Evolutionary conservation across 225 moss, liverwort and hornwort species (phyloP).

Genomic region (Thuidium tamariscinum): DNA sequence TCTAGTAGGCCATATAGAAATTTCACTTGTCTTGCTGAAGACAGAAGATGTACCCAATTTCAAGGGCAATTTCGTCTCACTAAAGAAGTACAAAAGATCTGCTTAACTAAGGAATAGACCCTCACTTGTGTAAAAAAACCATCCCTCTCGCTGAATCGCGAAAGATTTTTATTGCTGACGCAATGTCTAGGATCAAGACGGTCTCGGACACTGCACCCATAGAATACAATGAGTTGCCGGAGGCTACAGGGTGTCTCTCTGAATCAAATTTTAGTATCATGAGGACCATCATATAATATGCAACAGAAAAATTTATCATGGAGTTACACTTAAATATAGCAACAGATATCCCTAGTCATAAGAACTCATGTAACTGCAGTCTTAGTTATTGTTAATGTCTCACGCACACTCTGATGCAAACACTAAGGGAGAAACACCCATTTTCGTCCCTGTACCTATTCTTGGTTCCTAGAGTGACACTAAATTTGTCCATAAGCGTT

Average conservation of each 20-base stretch:
- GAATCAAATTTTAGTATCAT: neutral
- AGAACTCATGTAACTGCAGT: neutral
- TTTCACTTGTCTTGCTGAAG: neutral
- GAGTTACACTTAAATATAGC: neutral
- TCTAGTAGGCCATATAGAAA: neutral
- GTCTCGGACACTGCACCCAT: slow-evolving; percentile 77
- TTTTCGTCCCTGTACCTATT: too few species aligned
- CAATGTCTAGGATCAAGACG: slow-evolving; percentile 61
- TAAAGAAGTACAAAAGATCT: neutral
- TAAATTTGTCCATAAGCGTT: too few species aligned
- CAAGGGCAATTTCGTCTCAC: neutral
- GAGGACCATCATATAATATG: neutral
- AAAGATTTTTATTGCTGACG: slow-evolving; percentile 64
- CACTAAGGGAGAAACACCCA: too few species aligned
- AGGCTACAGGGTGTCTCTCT: neutral
- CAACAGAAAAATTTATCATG: neutral
- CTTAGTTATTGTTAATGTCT: neutral
- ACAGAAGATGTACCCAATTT: neutral
- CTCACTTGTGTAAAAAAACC: slow-evolving; percentile 95
- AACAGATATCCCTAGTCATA: neutral
- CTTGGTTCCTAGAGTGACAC: too few species aligned
- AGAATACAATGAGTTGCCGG: neutral
- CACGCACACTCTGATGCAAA: neutral
- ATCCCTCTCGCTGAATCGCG: slow-evolving; percentile 95
- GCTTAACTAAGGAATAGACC: neutral